Evolutionary conservation across 441 rosid genomes (phyloP).

Genomic region (Pelargonium fulgidum): DNA sequence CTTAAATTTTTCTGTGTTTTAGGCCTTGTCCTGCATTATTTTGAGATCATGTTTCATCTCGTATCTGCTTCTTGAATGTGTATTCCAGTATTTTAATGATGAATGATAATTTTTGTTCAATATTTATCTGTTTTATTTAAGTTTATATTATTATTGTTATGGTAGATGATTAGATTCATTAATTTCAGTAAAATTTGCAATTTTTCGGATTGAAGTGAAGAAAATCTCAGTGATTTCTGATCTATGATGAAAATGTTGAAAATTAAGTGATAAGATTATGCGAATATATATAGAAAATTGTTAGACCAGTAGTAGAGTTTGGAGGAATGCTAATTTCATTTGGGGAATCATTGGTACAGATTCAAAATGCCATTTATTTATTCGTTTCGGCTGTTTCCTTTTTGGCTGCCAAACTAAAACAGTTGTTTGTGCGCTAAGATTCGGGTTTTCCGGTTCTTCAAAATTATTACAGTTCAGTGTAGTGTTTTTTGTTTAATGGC

Average conservation of each 20-base stretch:
- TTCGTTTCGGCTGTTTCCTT: too few species aligned
- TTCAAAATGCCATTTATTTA: background rate
- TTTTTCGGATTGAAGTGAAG: too few species aligned
- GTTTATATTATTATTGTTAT: too few species aligned
- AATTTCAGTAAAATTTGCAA: too few species aligned
- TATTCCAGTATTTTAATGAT: background rate
- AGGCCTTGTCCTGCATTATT: background rate
- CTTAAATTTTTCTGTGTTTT: background rate
- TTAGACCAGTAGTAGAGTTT: too few species aligned
- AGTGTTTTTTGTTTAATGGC: too few species aligned
- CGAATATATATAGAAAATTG: too few species aligned
- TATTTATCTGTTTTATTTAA: too few species aligned
- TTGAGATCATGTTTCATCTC: background rate
- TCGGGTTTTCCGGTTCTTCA: background rate
- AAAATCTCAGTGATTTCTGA: too few species aligned
- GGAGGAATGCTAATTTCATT: background rate
- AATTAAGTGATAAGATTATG: too few species aligned
- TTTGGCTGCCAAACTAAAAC: background rate
- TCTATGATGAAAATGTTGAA: too few species aligned
- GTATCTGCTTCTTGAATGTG: background rate
- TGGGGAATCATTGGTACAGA: background rate
- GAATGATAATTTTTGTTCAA: background rate
- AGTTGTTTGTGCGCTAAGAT: background rate
- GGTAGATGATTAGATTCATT: too few species aligned
- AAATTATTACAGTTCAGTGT: background rate